Evolutionary conservation across 106 monocot genomes (phyloP).

Genomic region (Cymbidium sinense): DNA sequence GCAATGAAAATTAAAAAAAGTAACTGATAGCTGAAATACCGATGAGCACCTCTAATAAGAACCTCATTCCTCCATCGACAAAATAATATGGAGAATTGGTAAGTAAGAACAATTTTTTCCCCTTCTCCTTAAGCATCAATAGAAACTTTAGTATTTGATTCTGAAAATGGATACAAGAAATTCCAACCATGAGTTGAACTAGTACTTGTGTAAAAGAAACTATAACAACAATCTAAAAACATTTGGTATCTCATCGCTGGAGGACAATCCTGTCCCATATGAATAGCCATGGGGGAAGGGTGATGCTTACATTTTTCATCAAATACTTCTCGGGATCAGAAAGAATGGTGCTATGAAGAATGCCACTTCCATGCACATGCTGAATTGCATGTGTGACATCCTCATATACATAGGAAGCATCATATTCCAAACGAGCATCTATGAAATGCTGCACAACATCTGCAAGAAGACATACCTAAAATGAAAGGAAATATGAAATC

Average conservation of each 20-base stretch:
- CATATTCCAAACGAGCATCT: constrained; percentile 89
- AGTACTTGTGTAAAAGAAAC: background rate
- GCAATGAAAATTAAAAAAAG: constrained; percentile 5
- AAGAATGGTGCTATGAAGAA: constrained; percentile 72
- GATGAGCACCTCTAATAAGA: constrained; percentile 78
- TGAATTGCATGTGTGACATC: constrained; percentile 92
- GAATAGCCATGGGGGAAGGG: too few species aligned
- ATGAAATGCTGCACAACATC: constrained; percentile 92
- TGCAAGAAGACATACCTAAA: constrained; percentile 92
- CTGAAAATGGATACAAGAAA: constrained; percentile 26
- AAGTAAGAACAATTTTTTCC: constrained; percentile 89
- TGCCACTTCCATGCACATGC: constrained; percentile 75
- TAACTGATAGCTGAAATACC: background rate
- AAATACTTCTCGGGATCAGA: constrained; percentile 80
- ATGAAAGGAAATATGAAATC: background rate
- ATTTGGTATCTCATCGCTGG: background rate
- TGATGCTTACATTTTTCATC: constrained; percentile 66
- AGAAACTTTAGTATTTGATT: constrained; percentile 52
- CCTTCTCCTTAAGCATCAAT: constrained; percentile 70
- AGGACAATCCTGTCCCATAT: background rate
- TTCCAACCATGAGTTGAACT: background rate
- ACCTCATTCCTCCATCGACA: constrained; percentile 95
- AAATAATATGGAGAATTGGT: constrained; percentile 96
- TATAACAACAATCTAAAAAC: background rate
- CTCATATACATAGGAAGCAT: constrained; percentile 87